Base-by-base conservation (phyloP, 768 basidiomycete genomes). In the Macrocybe gigantea region DNA sequence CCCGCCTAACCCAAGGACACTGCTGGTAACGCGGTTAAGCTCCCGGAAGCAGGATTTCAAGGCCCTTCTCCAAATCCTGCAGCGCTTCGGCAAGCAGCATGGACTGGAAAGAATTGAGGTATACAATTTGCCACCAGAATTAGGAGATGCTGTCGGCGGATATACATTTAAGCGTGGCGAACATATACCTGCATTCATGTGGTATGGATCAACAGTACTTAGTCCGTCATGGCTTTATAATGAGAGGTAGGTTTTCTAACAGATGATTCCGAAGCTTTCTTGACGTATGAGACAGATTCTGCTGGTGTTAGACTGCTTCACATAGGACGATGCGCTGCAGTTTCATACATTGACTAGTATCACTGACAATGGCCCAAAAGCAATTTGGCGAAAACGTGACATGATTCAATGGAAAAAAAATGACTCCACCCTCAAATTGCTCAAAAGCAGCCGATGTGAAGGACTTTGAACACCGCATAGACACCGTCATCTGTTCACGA, bases 21-120 rank as follows among this genome's bases (percentile, higher is more conserved):
- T 80, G 7, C 58, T 73, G 9, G 60, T 80, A 33, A 78, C 73
- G 13, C 70, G 75, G 4, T 41, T 80, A n/a, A 60, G 63, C 10
- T 60, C 56, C 11, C 49, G 45, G 13, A 46, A 59, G 11, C 56
- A 60, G 3, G 53, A 57, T 1, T 72, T 80, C 41, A 54, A 54
- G 3, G 56, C 33, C 5, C 56, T 79, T 10, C 50, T 80, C 7
- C 50, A 41, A 7, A 61, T 54, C 34, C 56, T 78, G 7, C 59
- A 64, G 45, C 54, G 62, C 32, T 55, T 62, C 9, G 75, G 76
- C 13, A 56, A 49, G 37, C 57, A 63, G 33, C 51, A 63, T 47
- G 63, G 63, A 5, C 56, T 74, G 44, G 54, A 60, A 14, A 64
- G 48, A 32, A 56, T 81, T 30, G 79, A 80, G 50, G 57, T 73